Conservation (phyloP, 257 asterid genomes). For the Anisodus acutangulus region DNA sequence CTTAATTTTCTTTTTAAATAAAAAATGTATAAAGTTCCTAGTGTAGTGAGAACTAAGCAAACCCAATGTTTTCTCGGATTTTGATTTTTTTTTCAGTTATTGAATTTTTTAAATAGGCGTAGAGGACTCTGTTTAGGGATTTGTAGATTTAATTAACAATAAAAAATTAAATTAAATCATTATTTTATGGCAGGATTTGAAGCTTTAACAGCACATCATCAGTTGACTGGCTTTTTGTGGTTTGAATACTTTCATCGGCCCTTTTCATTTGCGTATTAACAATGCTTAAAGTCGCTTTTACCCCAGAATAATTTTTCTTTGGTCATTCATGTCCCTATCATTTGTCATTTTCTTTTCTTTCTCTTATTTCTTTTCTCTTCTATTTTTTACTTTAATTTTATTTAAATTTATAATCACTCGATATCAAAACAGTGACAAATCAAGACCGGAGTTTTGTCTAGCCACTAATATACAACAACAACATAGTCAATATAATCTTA, state of each 20-base stretch:
- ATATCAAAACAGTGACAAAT: too few relatives aligned
- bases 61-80: constrained; percentile 26
- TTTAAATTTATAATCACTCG: too few relatives aligned
- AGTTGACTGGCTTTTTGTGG: constrained; percentile 36
- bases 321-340: constrained; percentile 9
- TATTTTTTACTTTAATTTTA: not conserved
- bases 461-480: too few relatives aligned
- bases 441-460: too few relatives aligned
- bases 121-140: constrained; percentile 30
- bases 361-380: not conserved
- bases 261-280: not conserved
- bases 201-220: constrained; percentile 42
- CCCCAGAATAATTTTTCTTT: not conserved
- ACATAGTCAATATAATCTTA: too few relatives aligned
- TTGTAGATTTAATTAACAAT: constrained; percentile 19
- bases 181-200: constrained; percentile 33
- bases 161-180: not conserved
- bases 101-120: constrained; percentile 8
- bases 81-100: not conserved
- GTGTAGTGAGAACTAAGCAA: constrained; percentile 28
- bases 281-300: not conserved
- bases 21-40: not conserved
- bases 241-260: constrained; percentile 25
- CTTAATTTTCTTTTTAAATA: not conserved
- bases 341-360: not conserved